Base-by-base conservation (phyloP, 768 basidiomycete genomes). In the Chalciporus sphaerocephalus region DNA sequence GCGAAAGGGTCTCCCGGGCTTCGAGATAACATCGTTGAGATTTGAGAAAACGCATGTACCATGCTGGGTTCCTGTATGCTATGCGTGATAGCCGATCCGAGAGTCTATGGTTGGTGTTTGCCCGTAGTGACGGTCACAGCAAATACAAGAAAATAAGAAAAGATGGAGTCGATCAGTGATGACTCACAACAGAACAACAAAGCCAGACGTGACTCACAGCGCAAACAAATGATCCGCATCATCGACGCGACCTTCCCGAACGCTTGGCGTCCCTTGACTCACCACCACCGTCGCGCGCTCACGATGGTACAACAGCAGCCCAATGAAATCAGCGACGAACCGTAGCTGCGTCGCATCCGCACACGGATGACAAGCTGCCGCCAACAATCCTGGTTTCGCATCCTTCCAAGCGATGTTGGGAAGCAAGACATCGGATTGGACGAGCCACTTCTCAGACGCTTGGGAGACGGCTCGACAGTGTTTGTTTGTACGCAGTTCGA, bases 331-430 rank as follows among this genome's bases (percentile, higher is more conserved):
- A 24, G 73, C 68, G 40, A 77, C 62, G 27, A 80, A 65, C 24
- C 69, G 65, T 18, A 86, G 63, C 57, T 85, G 83, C 0, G 79
- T 64, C 7, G 67, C 62, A 54, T 83, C 83, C 51, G 75, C 78
- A 2, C 65, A 72, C 7, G 84, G 83, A 52, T 78, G 76, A 54
- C 80, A 81, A 2, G 82, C 69, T 2, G 79, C 69, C 1, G 78
- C 79, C 22, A 83, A 69, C 18, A 86, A 64, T 1, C 80, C 81
- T 5, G 69, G 57, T 48, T 73, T 75, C 38, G 65, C 57, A 22
- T 38, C 53, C 9, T 45, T 40, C 64, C 64, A 65, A 1, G 49
- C 16, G 51, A 51, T 49, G 17, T 57, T 51, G 24, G 48, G 38
- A 36, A 65, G 53, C 1, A 25, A 17, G 33, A 66, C 24, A 6